phyloP scores from a whole-genome alignment of 257 asterid species.

The Penstemon barbatus region DNA sequence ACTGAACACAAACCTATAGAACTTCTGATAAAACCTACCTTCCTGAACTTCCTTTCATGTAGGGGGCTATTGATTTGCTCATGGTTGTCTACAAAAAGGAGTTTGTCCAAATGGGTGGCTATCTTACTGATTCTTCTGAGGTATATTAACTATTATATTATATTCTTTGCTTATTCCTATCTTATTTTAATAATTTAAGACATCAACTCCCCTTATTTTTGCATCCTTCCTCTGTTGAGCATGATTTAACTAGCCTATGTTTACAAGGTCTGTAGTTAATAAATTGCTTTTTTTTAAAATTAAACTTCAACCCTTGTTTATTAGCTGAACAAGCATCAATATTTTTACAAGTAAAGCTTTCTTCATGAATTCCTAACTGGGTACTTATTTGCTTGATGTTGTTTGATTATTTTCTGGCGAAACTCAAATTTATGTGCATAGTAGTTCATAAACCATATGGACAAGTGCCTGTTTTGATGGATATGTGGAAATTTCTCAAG shows the following conservation, averaged over 20 bases:
- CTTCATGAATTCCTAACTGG: background rate
- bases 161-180: background rate
- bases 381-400: background rate
- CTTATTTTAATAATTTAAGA: constrained; percentile 6
- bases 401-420: background rate
- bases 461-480: background rate
- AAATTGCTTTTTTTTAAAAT: background rate
- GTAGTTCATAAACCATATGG: background rate
- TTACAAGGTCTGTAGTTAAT: constrained; percentile 7
- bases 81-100: constrained; percentile 56
- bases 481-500: constrained; percentile 9
- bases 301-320: background rate
- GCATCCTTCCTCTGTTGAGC: constrained; percentile 7
- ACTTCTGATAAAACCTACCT: constrained; percentile 8
- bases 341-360: background rate
- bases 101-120: constrained; percentile 62
- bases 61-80: constrained; percentile 70
- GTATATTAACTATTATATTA: constrained; percentile 25
- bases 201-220: background rate
- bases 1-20: background rate
- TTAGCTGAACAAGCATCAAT: background rate
- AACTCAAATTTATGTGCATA: constrained; percentile 3
- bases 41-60: constrained; percentile 21
- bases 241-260: background rate
- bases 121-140: constrained; percentile 55